Evolutionary conservation across 495 filamentous ascomycete species (phyloP).

Genomic region (Hypoxylon rickii): DNA sequence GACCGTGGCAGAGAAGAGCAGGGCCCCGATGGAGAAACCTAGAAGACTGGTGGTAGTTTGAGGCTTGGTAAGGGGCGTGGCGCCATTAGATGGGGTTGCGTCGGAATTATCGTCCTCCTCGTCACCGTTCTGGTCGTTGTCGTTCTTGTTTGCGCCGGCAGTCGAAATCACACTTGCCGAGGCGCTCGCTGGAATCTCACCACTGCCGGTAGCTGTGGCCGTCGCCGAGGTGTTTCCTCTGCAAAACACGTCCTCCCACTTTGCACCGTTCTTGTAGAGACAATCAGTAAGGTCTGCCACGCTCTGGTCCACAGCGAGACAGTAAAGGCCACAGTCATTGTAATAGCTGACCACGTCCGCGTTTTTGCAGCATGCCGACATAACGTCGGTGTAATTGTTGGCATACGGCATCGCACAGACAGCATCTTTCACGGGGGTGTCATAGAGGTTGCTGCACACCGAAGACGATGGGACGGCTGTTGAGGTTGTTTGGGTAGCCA

Average conservation of each 20-base stretch:
- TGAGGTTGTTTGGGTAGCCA: not conserved
- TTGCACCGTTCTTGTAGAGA: constrained; percentile 40
- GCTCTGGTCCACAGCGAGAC: constrained; percentile 52
- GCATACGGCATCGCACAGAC: constrained; percentile 47
- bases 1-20: not conserved
- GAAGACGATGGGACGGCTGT: constrained; percentile 30
- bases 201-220: constrained; percentile 46
- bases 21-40: not conserved
- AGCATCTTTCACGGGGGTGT: constrained; percentile 49
- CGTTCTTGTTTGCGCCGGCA: not conserved
- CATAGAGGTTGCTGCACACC: constrained; percentile 37
- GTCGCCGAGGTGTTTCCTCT: constrained; percentile 36
- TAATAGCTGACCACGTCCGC: constrained; percentile 50
- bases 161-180: not conserved
- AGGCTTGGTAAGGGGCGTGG: not conserved
- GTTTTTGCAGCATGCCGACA: constrained; percentile 52
- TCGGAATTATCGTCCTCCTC: not conserved
- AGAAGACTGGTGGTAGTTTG: not conserved
- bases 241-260: constrained; percentile 47
- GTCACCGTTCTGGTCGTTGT: not conserved
- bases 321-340: constrained; percentile 56
- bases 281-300: constrained; percentile 44
- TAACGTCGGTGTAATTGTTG: constrained; percentile 46
- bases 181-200: not conserved
- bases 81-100: not conserved